Conservation (phyloP, 768 basidiomycete genomes). For the Phanerodontia chrysosporium region DNA sequence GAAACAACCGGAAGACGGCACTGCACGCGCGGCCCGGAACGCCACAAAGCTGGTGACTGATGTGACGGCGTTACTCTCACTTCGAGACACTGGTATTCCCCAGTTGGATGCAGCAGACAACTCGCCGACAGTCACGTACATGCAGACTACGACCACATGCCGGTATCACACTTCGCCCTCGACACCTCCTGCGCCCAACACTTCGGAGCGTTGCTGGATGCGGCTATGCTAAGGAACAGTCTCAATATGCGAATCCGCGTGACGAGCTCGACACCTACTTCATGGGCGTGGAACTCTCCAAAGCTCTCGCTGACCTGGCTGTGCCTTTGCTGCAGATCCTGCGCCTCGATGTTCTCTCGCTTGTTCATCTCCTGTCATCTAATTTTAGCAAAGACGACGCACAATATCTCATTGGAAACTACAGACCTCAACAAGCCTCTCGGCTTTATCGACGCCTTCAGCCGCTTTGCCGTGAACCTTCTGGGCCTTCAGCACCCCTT, state of each 20-base stretch:
- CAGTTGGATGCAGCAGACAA: too few relatives aligned
- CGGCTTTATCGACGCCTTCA: slow-evolving; percentile 1
- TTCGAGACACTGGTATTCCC: too few relatives aligned
- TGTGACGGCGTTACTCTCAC: background rate
- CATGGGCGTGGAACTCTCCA: background rate
- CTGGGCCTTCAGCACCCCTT: slow-evolving; percentile 3
- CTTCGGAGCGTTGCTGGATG: background rate
- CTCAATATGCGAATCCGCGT: too few relatives aligned
- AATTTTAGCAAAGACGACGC: background rate
- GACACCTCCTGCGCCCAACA: background rate
- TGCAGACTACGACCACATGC: background rate
- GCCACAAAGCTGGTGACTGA: background rate
- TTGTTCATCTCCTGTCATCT: slow-evolving; percentile 5
- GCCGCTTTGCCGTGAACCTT: slow-evolving; percentile 1
- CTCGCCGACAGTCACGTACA: too few relatives aligned
- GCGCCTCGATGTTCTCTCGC: slow-evolving; percentile 4
- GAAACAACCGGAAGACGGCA: background rate
- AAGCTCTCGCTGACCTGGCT: slow-evolving; percentile 2
- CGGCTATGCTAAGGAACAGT: background rate
- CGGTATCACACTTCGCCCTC: background rate
- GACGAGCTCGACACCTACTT: too few relatives aligned
- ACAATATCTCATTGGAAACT: background rate
- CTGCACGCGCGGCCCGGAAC: background rate
- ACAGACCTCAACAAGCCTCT: slow-evolving; percentile 4
- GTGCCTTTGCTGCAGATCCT: slow-evolving; percentile 12